Base-by-base conservation (phyloP, 2,329 filamentous ascomycete species). In the Sordariomycetes sp. region DNA sequence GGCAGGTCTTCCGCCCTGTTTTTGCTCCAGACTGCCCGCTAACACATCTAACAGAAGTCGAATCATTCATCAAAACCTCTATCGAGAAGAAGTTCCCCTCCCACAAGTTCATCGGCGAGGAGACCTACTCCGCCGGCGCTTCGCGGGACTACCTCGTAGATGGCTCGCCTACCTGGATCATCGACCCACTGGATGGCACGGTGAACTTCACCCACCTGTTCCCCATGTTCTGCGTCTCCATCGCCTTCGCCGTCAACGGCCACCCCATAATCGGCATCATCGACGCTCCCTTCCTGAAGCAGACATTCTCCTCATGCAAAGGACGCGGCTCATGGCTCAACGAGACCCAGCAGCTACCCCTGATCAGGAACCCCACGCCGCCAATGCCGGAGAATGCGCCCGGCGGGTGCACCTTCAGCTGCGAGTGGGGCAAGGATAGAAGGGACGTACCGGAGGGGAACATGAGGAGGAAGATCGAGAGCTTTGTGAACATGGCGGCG, bases 171-270 rank as follows among this genome's bases (percentile, higher is more conserved):
- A 86, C 82, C 21, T 87, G 82, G 83, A 75, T 79, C 47, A 70
- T 87, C 26, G 83, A 88, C 54, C 82, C 83, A 8, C 67, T 87
- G 19, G 82, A 87, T 48, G 82, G 80, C 62, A 87, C 83, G 4
- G 81, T 87, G 39, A 87, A 87, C 63, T 87, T 82, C 59, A 84
- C 82, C 20, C 83, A 87, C 53, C 68, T 85, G 6, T 86, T 85
- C 49, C 81, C 81, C 38, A 85, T 86, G 77, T 86, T 84, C 59
- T 87, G 83, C 54, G 78, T 87, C 28, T 84, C 79, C 23, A 86
- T 87, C 47, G 82, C 69, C 32, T 78, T 87, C 47, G 63, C 80
- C 17, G 49, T 83, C 35, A 55, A 69, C 14, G 65, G 70, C 6
- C 55, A 63, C 19, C 79, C 83, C 3, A 55, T 79, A 3, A 72